A percentile compares a stretch with the other conserved stretches of the same genome.
These are phyloP conservation scores for Tilletia horrida DNA, from an alignment of 1,284 basidiomycete species.

Conservation along the genomic window DNA sequence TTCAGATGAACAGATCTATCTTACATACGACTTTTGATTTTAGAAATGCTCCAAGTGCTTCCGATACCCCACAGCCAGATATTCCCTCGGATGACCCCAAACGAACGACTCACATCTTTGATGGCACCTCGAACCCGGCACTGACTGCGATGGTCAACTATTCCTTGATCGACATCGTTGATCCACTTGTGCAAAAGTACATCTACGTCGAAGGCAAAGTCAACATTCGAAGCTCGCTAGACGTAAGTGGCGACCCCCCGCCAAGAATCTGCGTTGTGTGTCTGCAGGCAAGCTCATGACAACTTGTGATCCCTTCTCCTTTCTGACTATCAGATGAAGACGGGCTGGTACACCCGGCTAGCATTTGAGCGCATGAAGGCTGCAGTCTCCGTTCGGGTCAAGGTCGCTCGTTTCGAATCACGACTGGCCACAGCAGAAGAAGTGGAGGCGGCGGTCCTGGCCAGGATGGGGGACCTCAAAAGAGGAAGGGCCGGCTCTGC, in stretches of 20 bases:
- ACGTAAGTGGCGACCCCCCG: constrained; percentile 27
- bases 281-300: too few species aligned
- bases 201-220: constrained; percentile 27
- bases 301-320: constrained; percentile 18
- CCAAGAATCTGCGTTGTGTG: too few species aligned
- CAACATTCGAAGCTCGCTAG: constrained; percentile 19
- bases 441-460: neutral
- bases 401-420: constrained; percentile 29
- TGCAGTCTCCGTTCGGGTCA: constrained; percentile 20
- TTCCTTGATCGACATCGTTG: constrained; percentile 81
- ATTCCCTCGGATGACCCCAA: too few species aligned
- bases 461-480: constrained; percentile 1
- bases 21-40: neutral
- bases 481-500: neutral
- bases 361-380: constrained; percentile 38
- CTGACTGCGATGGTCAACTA: constrained; percentile 62
- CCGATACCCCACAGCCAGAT: too few species aligned
- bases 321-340: constrained; percentile 20
- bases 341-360: constrained; percentile 40
- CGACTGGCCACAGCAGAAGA: neutral
- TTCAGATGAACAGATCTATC: neutral
- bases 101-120: constrained; percentile 72
- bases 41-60: too few species aligned
- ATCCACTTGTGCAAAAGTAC: constrained; percentile 62
- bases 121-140: constrained; percentile 62